These are phyloP conservation scores for Galerina sulciceps DNA, from an alignment of 768 basidiomycete genomes.

Conservation along the genomic window DNA sequence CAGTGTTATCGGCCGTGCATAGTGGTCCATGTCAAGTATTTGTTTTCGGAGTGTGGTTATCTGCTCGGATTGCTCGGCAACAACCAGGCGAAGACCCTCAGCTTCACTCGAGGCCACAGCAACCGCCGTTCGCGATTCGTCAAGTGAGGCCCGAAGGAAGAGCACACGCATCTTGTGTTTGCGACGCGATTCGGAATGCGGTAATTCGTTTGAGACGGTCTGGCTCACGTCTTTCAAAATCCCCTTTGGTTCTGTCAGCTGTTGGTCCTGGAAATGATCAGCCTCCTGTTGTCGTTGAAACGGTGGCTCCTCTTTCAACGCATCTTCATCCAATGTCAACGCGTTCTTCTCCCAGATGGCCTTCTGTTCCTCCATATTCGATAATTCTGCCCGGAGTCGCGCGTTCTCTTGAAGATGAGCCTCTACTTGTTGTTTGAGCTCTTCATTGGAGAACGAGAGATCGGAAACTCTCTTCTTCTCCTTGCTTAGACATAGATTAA, in stretches of 20 bases:
- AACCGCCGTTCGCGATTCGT: background rate
- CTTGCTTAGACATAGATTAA: background rate
- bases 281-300: background rate
- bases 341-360: background rate
- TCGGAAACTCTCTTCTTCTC: background rate
- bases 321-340: background rate
- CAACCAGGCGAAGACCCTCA: background rate
- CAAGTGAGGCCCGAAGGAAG: constrained; percentile 4
- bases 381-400: background rate
- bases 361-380: background rate
- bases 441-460: background rate
- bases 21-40: background rate
- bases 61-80: background rate
- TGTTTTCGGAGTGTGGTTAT: background rate
- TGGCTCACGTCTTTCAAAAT: background rate
- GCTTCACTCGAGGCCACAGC: background rate
- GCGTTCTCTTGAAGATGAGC: background rate
- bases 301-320: background rate
- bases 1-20: background rate
- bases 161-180: background rate
- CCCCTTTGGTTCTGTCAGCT: background rate
- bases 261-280: background rate
- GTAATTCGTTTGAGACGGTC: background rate
- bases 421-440: background rate
- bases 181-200: background rate